Base-by-base conservation (phyloP, 1,139 yeast species). In the Yamadazyma diddensiae region DNA sequence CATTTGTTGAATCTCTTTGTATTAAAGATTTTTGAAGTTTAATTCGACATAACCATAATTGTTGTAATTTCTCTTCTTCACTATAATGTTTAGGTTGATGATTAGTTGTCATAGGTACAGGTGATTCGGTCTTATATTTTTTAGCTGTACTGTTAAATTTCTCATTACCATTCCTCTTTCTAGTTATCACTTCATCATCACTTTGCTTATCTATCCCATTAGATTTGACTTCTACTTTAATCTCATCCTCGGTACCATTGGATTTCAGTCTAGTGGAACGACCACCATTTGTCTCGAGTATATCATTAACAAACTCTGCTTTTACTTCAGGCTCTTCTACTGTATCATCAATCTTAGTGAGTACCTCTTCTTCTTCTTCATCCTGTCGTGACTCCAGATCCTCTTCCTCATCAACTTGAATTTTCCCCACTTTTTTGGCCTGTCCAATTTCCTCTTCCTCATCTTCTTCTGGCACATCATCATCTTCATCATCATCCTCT, bases 1-100 rank as follows among this genome's bases (percentile, higher is more conserved):
- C 68, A 35, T 63, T 65, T 16, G 55, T 50, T 38, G 64, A 68
- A 43, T 64, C 65, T 42, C 73, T 43, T 47, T 69, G 75, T 37
- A 69, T 68, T 21, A 69, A 52, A 11, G 73, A 57, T 40, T 71
- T 51, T 49, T 69, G 75, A 33, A 69, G 57, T 41, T 67, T 66
- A 38, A 66, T 66, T 26, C 75, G 57, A 41, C 74, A 69, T 18
- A 68, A 53, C 73, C 73, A 68, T 33, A 69, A 57, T 46, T 69
- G 75, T 36, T 68, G 70, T 38, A 65, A 65, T 40, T 59, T 60
- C 37, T 68, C 73, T 33, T 66, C 67, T 25, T 59, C 62, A 11
- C 54, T 52, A 23, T 52, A 39, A 34, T 29, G 22, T 33, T 33
- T 32, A 30, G 6, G 10, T 7, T n/a, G 5, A 36, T 24, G 39